Base-by-base conservation (phyloP, 805 yeast species). In the Wickerhamiella sergipiensis region DNA sequence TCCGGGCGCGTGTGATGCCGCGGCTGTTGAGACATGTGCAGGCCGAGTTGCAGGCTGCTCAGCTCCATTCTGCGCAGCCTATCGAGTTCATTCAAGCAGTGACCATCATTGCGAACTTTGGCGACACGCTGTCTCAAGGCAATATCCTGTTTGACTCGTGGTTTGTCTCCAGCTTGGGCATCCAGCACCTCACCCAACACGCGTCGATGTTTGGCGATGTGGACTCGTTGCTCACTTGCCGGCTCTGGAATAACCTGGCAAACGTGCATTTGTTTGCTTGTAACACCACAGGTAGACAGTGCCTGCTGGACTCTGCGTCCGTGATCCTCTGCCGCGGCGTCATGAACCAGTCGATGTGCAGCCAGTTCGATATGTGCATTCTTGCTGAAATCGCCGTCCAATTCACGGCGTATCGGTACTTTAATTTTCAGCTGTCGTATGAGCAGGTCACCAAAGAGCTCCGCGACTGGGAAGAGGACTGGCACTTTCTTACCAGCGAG, bases 351-450 rank as follows among this genome's bases (percentile, higher is more conserved):
- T 70, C 80, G 4, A 69, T 76, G 36, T 77, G 88, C 2, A 81
- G 88, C 6, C 82, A 83, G 59, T 85, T 84, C 62, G 95, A 85
- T 61, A 86, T 85, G n/a, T 67, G 92, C 52, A 82, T 85, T 78
- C 81, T 83, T 7, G 81, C 87, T 42, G 94, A 85, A 63, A 78
- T 83, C 48, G 75, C 80, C 18, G 70, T 83, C 10, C 77, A 81
- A 50, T 62, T 76, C 17, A 71, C 78, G 12, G 70, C 80, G 0
- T 82, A 82, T 64, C 75, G 76, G 51, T 81, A 71, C 61, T 67
- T 80, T 19, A 81, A 80, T 52, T 62, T 64, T 42, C 52, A 47
- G 31, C 57, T 52, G 47, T 63, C 65, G 50, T 71, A 69, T 52
- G 59, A 52, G 22, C 50, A 66, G 2, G 77, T 74, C 22, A 66